A percentile compares a stretch with the other conserved stretches of the same genome.
Evolutionary conservation across 1,284 basidiomycete genomes (phyloP).

Genomic region (Golubevia pallescens): DNA sequence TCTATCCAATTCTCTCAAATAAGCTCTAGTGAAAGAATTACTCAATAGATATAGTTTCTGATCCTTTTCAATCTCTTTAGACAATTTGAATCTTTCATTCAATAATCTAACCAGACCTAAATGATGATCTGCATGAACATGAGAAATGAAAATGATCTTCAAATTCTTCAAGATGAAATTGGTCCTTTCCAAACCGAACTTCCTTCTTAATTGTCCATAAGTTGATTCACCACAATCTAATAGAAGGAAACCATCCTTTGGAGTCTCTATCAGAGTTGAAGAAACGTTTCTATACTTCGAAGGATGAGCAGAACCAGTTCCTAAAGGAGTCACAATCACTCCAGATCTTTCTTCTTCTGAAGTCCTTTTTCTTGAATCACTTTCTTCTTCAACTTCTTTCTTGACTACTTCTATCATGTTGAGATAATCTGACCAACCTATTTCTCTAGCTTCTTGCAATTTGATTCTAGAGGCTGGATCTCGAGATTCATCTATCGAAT

Average conservation of each 20-base stretch:
- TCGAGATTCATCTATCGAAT: no score
- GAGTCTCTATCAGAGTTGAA: conserved; percentile 49
- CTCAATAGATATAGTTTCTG: conserved; percentile 42
- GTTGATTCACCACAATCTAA: conserved; percentile 91
- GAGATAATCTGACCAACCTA: no score
- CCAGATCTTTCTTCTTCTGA: conserved; percentile 8
- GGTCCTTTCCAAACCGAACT: conserved; percentile 72
- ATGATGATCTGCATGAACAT: conserved; percentile 93
- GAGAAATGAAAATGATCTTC: conserved; percentile 83
- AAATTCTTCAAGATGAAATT: conserved; percentile 70
- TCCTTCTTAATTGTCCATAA: conserved; percentile 81
- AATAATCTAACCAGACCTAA: conserved; percentile 80
- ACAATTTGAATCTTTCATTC: conserved; percentile 74
- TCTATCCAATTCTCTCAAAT: conserved; percentile 39
- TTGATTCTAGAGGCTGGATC: no score
- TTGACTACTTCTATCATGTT: no score
- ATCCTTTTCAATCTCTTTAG: conserved; percentile 5
- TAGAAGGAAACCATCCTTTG: conserved; percentile 68
- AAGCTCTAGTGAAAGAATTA: conserved; percentile 34
- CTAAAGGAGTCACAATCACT: conserved; percentile 44
- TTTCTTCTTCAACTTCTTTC: no score
- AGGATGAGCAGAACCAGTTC: conserved; percentile 53
- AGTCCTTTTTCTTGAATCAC: background rate
- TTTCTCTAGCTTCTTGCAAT: no score
- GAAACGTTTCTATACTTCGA: conserved; percentile 60